A percentile compares a stretch with the other conserved stretches of the same genome.
phyloP scores from a whole-genome alignment of 148 eudicot species.

The Drosera capensis region DNA sequence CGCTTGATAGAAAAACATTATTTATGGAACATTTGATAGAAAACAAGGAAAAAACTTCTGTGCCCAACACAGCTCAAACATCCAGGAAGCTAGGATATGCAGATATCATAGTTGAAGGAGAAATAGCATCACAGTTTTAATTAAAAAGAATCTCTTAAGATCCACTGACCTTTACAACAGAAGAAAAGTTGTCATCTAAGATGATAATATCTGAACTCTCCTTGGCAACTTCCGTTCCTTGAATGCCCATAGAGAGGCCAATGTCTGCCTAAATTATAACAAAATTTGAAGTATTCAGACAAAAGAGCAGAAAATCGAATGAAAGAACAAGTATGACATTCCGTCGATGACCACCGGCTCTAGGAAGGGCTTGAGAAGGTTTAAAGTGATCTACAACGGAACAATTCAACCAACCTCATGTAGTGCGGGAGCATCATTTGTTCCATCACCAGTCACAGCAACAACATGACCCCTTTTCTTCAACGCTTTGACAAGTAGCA shows the following conservation, averaged over 20 bases:
- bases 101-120: neutral
- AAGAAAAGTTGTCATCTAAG: conserved; percentile 90
- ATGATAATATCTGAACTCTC: conserved; percentile 94
- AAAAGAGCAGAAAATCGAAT: no score
- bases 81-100: no score
- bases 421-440: conserved; percentile 97
- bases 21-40: neutral
- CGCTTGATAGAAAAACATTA: neutral
- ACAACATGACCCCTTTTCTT: conserved; percentile 85
- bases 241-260: conserved; percentile 98
- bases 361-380: neutral
- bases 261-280: conserved; percentile 61
- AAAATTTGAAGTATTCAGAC: no score
- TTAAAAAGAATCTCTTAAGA: neutral
- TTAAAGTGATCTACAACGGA: neutral
- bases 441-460: conserved; percentile 98
- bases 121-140: neutral
- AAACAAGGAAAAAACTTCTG: no score
- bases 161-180: conserved; percentile 81
- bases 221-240: conserved; percentile 95
- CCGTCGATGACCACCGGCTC: neutral
- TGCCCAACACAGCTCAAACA: no score
- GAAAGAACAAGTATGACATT: neutral
- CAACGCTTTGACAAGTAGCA: conserved; percentile 86
- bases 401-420: conserved; percentile 47